Conservation (phyloP, 257 asterid species). For the Nicotiana tomentosiformis region DNA sequence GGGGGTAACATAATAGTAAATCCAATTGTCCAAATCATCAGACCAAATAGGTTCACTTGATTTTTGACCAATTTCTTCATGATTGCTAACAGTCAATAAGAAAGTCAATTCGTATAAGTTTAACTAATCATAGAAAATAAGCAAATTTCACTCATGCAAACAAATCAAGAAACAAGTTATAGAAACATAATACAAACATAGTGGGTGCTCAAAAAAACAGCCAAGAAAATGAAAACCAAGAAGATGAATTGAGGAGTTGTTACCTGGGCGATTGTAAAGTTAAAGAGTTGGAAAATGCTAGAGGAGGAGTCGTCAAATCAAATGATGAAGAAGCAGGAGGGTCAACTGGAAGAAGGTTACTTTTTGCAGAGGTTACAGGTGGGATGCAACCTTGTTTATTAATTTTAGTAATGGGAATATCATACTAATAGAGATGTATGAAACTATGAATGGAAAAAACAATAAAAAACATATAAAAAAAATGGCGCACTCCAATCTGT, state of each 20-base stretch:
- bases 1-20: background rate
- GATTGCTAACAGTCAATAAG: background rate
- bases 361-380: constrained; percentile 3
- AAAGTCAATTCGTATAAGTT: background rate
- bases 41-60: background rate
- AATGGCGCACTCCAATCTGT: constrained; percentile 11
- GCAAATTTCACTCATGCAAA: background rate
- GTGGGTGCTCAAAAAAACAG: background rate
- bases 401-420: background rate
- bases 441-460: no score
- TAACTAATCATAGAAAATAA: background rate
- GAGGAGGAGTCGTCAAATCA: background rate
- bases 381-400: background rate
- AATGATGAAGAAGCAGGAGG: background rate
- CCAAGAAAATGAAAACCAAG: background rate
- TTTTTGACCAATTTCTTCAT: background rate
- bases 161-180: background rate
- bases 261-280: background rate
- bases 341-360: constrained; percentile 15
- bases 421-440: background rate
- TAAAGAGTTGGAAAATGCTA: background rate
- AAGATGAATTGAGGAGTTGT: background rate
- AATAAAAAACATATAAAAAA: no score
- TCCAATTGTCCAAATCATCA: background rate
- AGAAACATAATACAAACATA: background rate